Evolutionary conservation across 805 yeast species (phyloP), one percentile per base, ranked within the genome.

Genomic region (Ogataea trehalophila): DNA sequence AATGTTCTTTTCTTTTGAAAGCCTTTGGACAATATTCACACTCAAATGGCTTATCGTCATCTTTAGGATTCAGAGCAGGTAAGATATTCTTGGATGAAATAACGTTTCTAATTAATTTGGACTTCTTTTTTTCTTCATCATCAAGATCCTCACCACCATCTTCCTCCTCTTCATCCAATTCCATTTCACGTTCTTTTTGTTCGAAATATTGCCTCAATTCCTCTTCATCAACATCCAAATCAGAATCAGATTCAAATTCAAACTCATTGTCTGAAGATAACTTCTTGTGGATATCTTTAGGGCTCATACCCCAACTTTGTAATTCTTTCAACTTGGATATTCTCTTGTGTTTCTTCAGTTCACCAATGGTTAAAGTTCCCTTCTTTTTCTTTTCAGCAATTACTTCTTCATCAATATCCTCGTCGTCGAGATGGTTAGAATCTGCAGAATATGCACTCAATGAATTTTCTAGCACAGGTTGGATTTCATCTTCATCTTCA

Each of bases 1-100:
- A 42, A 39, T 60, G 60, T 41, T 61, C 62, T 40, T 56, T 57
- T 18, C 66, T 45, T n/a, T 61, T 56, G 47, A 61, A 61, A 5
- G 60, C 51, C 35, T 56, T 57, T 4, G 53, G 42, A 47, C 66
- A 61, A 34, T 55, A 55, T 17, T 57, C 55, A 42, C 66, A 61
- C 43, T 56, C 56, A 40, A 48, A 53, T 23, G 59, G 53, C 37
- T 56, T 52, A 26, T 49, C 46, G 7, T 52, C 49, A 26, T 55
- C 54, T 33, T 42, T 47, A 17, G 61, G 59, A 44, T 54, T 50
- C 6, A 41, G 41, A 2, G 57, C 43, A 14, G 61, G 55, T 39
- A 45, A 54, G 44, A 57, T 57, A 26, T 57, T 56, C 41, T 50
- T 55, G 33, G 57, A 51, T 4, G 61, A 55, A 18, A 57, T 54